Evolutionary conservation across 495 filamentous ascomycete genomes (phyloP), one percentile per base, ranked within the genome.

Genomic region (Penicillium roqueforti): DNA sequence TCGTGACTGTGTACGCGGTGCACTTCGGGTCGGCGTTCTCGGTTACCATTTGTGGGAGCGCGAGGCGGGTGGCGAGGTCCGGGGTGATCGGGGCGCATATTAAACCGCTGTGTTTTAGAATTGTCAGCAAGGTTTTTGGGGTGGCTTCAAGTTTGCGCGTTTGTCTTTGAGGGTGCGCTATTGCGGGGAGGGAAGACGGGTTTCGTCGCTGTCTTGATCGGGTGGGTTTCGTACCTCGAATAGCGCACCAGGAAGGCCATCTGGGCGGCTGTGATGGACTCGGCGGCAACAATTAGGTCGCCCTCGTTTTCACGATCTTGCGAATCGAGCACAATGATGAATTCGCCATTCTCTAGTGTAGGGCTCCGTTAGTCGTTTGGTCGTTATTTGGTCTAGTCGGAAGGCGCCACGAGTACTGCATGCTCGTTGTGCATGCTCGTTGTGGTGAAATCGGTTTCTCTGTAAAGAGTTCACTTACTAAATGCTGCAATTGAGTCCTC

Each of bases 161-260:
- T 10, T 34, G 32, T 16, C n/a, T 26, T 44, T 22, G 4, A 26
- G 8, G 29, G 14, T 5, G 13, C 9, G 36, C 4, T 11, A 11
- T 31, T 50, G 37, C 46, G 23, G 26, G 45, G 31, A 4, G 25
- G n/a, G 3, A 32, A 18, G 11, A 11, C 2, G 2, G 6, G 37
- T 2, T 3, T n/a, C 29, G n/a, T 14, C 43, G 34, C 26, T 18
- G 44, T 26, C 32, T 19, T n/a, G 47, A 14, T 36, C 28, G 47
- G 46, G 41, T 54, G 47, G 47, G 9, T 39, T 41, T 55, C 62
- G 55, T 59, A 83, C 78, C 81, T 84, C 14, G 86, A 85, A 66
- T 96, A 82, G 25, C 91, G 88, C 59, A 98, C 82, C 80, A 98
- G 83, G 72, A 97, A 97, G 54, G 91, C 91, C 88, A 92, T 91